phyloP scores from a whole-genome alignment of 306 rosid species.

The Trichosanthes truncata region DNA sequence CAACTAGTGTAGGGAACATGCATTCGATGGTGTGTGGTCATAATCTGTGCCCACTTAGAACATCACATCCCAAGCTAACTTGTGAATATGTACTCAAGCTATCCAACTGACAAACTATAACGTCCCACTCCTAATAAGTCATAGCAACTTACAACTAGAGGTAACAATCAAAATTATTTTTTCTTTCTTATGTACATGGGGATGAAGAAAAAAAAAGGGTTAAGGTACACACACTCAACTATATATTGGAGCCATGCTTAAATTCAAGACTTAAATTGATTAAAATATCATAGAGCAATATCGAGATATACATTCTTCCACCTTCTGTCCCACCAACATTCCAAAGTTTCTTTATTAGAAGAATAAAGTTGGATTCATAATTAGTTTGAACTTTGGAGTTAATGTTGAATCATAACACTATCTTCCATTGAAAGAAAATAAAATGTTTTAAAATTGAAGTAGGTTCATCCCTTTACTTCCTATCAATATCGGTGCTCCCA shows the following conservation, averaged over 20 bases:
- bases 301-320: too few species aligned
- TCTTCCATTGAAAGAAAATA: background rate
- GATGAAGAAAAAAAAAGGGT: too few species aligned
- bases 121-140: background rate
- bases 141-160: background rate
- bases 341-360: background rate
- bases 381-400: background rate
- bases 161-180: background rate
- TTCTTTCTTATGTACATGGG: too few species aligned
- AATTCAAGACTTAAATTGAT: too few species aligned
- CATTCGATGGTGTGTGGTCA: background rate
- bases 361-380: background rate
- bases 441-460: background rate
- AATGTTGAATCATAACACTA: background rate
- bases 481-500: background rate
- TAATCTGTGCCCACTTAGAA: background rate
- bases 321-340: background rate
- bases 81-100: background rate
- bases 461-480: background rate
- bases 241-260: too few species aligned
- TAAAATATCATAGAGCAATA: too few species aligned
- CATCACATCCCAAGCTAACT: background rate
- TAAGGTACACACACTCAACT: too few species aligned
- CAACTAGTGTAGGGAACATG: background rate
- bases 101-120: background rate